A percentile compares a stretch with the other conserved stretches of the same genome.
These are phyloP conservation scores for Eudorina sp. DNA, from an alignment of 139 green algal species.

Conservation along the genomic window DNA sequence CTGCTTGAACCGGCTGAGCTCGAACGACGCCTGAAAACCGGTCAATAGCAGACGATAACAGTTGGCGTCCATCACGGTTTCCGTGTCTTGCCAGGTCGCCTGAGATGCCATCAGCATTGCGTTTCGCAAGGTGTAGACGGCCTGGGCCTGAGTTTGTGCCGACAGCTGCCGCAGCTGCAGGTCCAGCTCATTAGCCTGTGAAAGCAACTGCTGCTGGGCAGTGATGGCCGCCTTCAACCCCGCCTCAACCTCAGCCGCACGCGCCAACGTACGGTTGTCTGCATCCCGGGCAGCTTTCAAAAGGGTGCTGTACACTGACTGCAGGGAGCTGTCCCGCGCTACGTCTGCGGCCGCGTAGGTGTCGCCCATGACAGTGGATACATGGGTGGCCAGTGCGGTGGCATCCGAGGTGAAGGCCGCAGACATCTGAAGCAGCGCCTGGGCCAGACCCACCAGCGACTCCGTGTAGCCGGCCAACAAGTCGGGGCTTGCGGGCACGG, in stretches of 20 bases:
- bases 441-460: background rate
- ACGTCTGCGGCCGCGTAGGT: background rate
- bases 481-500: background rate
- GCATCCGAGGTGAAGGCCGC: background rate
- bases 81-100: background rate
- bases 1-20: background rate
- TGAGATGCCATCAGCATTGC: background rate
- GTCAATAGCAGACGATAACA: conserved; percentile 21
- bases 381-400: background rate
- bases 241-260: background rate
- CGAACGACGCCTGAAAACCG: conserved; percentile 2
- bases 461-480: background rate
- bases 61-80: background rate
- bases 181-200: background rate
- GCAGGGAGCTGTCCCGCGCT: background rate
- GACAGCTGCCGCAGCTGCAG: conserved; percentile 3
- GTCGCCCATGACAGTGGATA: background rate
- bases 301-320: background rate
- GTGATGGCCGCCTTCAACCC: background rate
- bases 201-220: background rate
- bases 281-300: background rate
- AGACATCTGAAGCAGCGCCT: background rate
- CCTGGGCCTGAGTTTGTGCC: background rate
- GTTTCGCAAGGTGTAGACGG: conserved; percentile 13
- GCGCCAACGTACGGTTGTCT: background rate